Evolutionary conservation across 345 rosid genomes (phyloP).

Genomic region (Arabis alpina): DNA sequence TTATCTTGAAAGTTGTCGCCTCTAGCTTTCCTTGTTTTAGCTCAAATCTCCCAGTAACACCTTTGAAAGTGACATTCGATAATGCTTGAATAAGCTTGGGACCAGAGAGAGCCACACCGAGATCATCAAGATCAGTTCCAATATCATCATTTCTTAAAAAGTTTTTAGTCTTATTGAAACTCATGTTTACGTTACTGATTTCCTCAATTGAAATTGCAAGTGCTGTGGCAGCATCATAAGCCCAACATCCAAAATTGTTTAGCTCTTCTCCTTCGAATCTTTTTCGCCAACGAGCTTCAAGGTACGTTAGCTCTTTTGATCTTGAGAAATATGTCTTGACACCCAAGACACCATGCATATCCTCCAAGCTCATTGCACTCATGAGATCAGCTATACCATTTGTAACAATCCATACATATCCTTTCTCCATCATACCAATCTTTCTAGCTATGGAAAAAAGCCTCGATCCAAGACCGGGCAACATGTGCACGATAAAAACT

Average conservation of each 20-base stretch:
- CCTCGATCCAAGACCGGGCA: slow-evolving; percentile 44
- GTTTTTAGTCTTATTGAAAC: slow-evolving; percentile 35
- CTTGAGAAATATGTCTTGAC: slow-evolving; percentile 40
- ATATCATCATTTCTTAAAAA: slow-evolving; percentile 11
- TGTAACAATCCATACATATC: slow-evolving; percentile 66
- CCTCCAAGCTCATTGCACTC: slow-evolving; percentile 21
- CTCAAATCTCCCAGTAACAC: slow-evolving; percentile 50
- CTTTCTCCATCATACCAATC: slow-evolving; percentile 58
- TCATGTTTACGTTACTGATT: slow-evolving; percentile 26
- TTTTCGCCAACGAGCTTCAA: slow-evolving; percentile 51
- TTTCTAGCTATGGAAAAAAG: slow-evolving; percentile 49
- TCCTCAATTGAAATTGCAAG: slow-evolving; percentile 58
- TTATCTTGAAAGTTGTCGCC: slow-evolving; percentile 45
- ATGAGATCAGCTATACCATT: slow-evolving; percentile 36
- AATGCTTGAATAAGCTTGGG: slow-evolving; percentile 47
- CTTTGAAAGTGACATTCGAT: slow-evolving; percentile 44
- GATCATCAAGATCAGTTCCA: slow-evolving; percentile 48
- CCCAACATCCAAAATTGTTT: slow-evolving; percentile 48
- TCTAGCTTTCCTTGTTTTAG: slow-evolving; percentile 49
- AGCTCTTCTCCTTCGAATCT: slow-evolving; percentile 36
- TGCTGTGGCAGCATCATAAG: slow-evolving; percentile 59
- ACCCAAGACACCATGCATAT: slow-evolving; percentile 54
- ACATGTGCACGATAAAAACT: slow-evolving; percentile 64
- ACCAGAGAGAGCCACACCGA: slow-evolving; percentile 48
- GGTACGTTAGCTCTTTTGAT: slow-evolving; percentile 43